These are phyloP conservation scores for Fusarium sp. DNA, from an alignment of 2,329 filamentous ascomycete species.

Conservation along the genomic window DNA sequence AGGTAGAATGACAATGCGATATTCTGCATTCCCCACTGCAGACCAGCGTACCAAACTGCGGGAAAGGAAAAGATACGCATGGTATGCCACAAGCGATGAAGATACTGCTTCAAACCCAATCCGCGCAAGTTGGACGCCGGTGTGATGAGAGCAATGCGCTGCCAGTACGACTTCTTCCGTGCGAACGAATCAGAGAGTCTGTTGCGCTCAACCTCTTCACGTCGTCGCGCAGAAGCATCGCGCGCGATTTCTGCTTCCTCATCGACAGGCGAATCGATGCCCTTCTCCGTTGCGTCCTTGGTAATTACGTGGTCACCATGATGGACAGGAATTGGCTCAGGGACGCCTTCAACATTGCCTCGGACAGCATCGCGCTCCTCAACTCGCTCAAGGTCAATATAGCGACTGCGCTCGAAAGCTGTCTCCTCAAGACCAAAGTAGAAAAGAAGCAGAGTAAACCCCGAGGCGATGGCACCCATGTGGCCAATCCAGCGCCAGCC, in stretches of 20 bases:
- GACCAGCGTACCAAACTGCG: slow-evolving; percentile 66
- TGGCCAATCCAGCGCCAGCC: slow-evolving; percentile 68
- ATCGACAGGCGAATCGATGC: neutral
- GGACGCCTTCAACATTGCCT: slow-evolving; percentile 33
- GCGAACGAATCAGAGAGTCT: slow-evolving; percentile 42
- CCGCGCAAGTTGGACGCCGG: slow-evolving; percentile 65
- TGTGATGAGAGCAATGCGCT: slow-evolving; percentile 67
- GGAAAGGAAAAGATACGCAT: slow-evolving; percentile 68
- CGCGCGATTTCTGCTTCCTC: slow-evolving; percentile 20
- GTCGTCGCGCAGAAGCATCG: slow-evolving; percentile 27
- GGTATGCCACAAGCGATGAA: slow-evolving; percentile 63
- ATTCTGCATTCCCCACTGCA: slow-evolving; percentile 70
- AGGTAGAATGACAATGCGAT: slow-evolving; percentile 70
- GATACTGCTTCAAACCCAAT: slow-evolving; percentile 65
- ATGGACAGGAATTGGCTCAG: neutral
- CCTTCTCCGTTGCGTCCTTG: slow-evolving; percentile 23
- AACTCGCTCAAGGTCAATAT: slow-evolving; percentile 44
- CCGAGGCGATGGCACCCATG: slow-evolving; percentile 62
- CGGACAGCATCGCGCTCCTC: slow-evolving; percentile 10
- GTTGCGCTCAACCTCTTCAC: slow-evolving; percentile 33
- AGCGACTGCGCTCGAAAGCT: slow-evolving; percentile 57
- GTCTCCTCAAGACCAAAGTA: slow-evolving; percentile 66
- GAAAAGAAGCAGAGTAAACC: slow-evolving; percentile 58
- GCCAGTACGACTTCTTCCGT: slow-evolving; percentile 61
- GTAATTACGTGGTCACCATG: neutral